Evolutionary conservation across 768 basidiomycete genomes (phyloP).

Genomic region (Lactarius akahatsu): DNA sequence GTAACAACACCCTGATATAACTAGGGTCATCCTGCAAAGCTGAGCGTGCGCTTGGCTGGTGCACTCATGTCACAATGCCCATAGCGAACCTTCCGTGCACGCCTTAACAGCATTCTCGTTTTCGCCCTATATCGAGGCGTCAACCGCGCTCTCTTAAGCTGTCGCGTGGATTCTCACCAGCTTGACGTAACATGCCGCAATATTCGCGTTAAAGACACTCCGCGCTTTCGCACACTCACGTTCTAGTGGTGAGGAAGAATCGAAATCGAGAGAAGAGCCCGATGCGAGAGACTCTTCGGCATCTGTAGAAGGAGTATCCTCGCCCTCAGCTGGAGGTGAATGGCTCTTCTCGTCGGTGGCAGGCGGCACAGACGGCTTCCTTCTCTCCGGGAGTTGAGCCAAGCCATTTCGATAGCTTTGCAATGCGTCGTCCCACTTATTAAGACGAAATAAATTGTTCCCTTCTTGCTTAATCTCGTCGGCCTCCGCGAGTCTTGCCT

Average conservation of each 20-base stretch:
- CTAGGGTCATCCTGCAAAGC: conserved; percentile 83
- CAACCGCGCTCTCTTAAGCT: neutral
- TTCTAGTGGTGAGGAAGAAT: conserved; percentile 38
- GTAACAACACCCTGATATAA: conserved; percentile 85
- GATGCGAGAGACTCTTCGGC: conserved; percentile 26
- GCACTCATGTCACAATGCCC: conserved; percentile 1
- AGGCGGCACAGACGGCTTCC: conserved; percentile 26
- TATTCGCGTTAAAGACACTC: conserved; percentile 80
- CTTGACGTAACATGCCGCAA: conserved; percentile 82
- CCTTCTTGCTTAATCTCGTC: conserved; percentile 71
- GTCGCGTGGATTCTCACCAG: conserved; percentile 48
- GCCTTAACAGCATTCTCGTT: conserved; percentile 28
- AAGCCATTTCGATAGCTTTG: conserved; percentile 68
- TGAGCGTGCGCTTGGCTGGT: conserved; percentile 35
- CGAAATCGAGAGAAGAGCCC: conserved; percentile 29
- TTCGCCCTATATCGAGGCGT: conserved; percentile 20
- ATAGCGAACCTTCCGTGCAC: conserved; percentile 28
- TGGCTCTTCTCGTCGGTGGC: conserved; percentile 31
- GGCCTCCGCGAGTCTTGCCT: conserved; percentile 52
- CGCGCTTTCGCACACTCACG: conserved; percentile 55
- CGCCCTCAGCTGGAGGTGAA: conserved; percentile 8
- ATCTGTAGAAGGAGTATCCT: conserved; percentile 32
- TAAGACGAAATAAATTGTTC: conserved; percentile 66
- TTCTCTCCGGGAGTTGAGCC: conserved; percentile 57
- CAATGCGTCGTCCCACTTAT: conserved; percentile 69